A percentile compares a stretch with the other conserved stretches of the same genome.
Conservation (phyloP, 306 rosid species). For the Medicago arabica region DNA sequence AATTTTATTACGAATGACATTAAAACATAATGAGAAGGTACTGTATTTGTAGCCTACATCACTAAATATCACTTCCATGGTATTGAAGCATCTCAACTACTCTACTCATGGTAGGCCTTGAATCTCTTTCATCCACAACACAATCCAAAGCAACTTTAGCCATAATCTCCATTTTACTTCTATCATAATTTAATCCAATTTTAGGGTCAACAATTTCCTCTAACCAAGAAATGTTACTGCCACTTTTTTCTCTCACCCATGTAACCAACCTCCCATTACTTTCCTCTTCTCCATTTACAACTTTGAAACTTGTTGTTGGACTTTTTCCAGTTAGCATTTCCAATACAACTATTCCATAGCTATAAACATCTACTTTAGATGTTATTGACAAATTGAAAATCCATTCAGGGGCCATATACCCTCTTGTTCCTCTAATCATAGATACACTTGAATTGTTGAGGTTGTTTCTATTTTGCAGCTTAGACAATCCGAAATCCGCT, state of each 20-base stretch:
- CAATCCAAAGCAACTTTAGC: constrained; percentile 53
- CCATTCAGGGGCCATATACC: constrained; percentile 47
- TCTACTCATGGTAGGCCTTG: constrained; percentile 62
- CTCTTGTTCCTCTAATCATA: constrained; percentile 42
- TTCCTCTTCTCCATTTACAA: constrained; percentile 20
- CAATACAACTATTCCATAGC: constrained; percentile 45
- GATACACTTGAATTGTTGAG: constrained; percentile 27
- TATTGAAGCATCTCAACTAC: constrained; percentile 53
- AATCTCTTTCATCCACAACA: constrained; percentile 51
- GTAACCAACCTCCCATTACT: constrained; percentile 18
- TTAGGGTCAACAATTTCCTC: constrained; percentile 48
- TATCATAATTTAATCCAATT: constrained; percentile 39
- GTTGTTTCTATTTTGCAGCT: constrained; percentile 28
- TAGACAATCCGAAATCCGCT: constrained; percentile 46
- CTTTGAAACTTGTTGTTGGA: constrained; percentile 14
- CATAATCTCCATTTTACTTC: constrained; percentile 43
- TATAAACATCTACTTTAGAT: constrained; percentile 45
- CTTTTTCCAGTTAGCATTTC: constrained; percentile 38
- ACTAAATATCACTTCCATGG: constrained; percentile 1
- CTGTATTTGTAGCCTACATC: background rate
- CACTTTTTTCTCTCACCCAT: constrained; percentile 51
- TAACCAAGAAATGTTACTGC: constrained; percentile 21
- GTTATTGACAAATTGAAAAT: constrained; percentile 38
- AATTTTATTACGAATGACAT: too few species aligned
- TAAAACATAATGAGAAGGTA: background rate